Conservation (phyloP, 1,139 yeast genomes). For the Yamadazyma dushanensis region DNA sequence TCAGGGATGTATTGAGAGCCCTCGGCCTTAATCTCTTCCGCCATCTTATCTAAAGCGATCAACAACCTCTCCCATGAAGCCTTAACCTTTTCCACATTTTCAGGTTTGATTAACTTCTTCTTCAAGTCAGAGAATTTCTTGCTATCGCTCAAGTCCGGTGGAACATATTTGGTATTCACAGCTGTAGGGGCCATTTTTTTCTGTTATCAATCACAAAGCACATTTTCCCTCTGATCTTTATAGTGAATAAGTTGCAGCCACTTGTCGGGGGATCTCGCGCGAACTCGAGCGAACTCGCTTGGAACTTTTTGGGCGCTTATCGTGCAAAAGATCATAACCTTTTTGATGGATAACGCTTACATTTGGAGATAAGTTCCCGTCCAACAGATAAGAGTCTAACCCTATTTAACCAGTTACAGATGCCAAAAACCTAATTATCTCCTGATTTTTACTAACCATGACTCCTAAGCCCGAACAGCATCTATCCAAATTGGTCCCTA, state of each 20-base stretch:
- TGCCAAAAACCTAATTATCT: too few species aligned
- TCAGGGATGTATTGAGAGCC: conserved; percentile 19
- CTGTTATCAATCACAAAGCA: background rate
- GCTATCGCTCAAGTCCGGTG: conserved; percentile 13
- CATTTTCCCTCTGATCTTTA: background rate
- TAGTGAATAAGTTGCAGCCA: background rate
- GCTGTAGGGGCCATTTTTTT: conserved; percentile 13
- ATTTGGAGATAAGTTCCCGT: too few species aligned
- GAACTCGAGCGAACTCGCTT: too few species aligned
- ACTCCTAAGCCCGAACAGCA: background rate
- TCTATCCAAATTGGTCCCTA: conserved; percentile 10
- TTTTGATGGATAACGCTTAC: too few species aligned
- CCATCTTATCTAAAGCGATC: conserved; percentile 18
- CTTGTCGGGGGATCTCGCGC: too few species aligned
- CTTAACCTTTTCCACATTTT: conserved; percentile 20
- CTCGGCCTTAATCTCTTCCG: conserved; percentile 14
- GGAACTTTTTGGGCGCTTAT: too few species aligned
- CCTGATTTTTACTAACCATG: too few species aligned
- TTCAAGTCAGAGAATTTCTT: conserved; percentile 15
- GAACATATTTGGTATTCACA: conserved; percentile 5
- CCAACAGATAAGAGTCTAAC: too few species aligned
- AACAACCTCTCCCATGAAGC: conserved; percentile 24
- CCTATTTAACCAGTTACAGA: too few species aligned
- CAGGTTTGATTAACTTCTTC: conserved; percentile 20
- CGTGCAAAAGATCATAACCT: too few species aligned